Conservation (phyloP, 1,284 basidiomycete species). For the Leccinum huronense region DNA sequence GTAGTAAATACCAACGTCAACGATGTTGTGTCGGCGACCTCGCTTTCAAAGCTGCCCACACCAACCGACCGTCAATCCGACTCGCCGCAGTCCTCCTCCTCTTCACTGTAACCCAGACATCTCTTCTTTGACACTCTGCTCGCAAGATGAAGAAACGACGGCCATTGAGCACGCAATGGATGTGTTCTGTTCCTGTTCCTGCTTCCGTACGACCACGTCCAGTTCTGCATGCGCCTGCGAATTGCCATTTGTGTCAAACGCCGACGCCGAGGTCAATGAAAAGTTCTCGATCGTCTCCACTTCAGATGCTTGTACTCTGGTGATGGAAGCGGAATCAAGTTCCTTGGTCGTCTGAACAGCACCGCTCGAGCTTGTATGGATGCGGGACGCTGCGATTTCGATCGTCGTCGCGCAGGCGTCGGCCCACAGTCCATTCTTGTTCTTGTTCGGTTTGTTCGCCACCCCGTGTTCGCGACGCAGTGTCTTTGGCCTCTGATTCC, state of each 20-base stretch:
- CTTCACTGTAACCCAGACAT: neutral
- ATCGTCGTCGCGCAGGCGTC: neutral
- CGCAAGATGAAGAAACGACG: neutral
- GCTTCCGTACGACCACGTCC: neutral
- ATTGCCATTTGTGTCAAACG: too few species aligned
- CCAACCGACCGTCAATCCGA: neutral
- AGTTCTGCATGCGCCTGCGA: neutral
- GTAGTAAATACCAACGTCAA: neutral
- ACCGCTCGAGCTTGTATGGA: neutral
- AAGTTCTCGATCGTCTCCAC: neutral
- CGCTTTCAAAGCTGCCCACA: neutral
- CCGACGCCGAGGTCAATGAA: neutral
- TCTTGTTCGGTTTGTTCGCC: neutral
- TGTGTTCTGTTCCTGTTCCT: neutral
- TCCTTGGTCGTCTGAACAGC: neutral
- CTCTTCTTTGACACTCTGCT: neutral
- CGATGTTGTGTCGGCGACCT: neutral
- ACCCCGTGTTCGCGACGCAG: neutral
- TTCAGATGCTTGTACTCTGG: neutral
- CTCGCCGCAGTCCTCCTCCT: neutral
- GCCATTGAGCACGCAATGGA: neutral
- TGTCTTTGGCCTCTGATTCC: neutral
- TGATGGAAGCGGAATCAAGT: neutral
- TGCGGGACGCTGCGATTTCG: neutral
- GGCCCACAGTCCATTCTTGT: neutral